phyloP scores from a whole-genome alignment of 2,329 filamentous ascomycete genomes.

The Fusarium torreyae region DNA sequence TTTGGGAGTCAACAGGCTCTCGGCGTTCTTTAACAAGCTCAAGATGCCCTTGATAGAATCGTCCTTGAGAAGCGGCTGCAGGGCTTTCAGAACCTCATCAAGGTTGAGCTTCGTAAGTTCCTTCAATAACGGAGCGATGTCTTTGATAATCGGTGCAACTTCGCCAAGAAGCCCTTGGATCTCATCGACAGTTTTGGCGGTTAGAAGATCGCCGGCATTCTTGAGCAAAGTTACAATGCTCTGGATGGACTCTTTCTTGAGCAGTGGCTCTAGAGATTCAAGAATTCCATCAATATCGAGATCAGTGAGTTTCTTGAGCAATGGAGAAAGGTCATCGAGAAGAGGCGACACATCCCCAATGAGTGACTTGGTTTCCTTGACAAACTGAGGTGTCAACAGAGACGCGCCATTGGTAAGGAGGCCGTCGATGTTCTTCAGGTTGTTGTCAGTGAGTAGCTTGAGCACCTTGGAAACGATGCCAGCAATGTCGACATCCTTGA shows the following conservation, averaged over 20 bases:
- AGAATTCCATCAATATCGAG: slow-evolving; percentile 55
- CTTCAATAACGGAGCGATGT: slow-evolving; percentile 40
- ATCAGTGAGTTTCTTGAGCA: slow-evolving; percentile 51
- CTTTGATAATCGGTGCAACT: slow-evolving; percentile 50
- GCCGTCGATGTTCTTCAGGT: slow-evolving; percentile 54
- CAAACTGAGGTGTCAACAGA: slow-evolving; percentile 52
- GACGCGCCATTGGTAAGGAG: slow-evolving; percentile 57
- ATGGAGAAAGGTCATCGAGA: slow-evolving; percentile 50
- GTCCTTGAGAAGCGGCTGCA: slow-evolving; percentile 55
- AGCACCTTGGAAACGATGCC: slow-evolving; percentile 52
- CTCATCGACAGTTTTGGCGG: slow-evolving; percentile 43
- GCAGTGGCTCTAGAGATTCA: slow-evolving; percentile 47
- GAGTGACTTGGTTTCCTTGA: slow-evolving; percentile 47
- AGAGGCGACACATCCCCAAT: slow-evolving; percentile 52
- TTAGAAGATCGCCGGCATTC: slow-evolving; percentile 46
- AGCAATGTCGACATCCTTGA: slow-evolving; percentile 53
- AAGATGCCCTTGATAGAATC: slow-evolving; percentile 42
- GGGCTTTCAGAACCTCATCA: slow-evolving; percentile 50
- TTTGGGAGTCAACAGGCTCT: slow-evolving; percentile 46
- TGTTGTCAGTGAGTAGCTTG: slow-evolving; percentile 51
- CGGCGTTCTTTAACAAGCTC: slow-evolving; percentile 54
- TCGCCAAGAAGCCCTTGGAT: slow-evolving; percentile 55
- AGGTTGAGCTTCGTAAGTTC: slow-evolving; percentile 55
- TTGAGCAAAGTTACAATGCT: slow-evolving; percentile 46
- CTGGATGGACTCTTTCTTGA: slow-evolving; percentile 49